phyloP scores from a whole-genome alignment of 2,329 filamentous ascomycete genomes.

The Dothistroma septosporum region DNA sequence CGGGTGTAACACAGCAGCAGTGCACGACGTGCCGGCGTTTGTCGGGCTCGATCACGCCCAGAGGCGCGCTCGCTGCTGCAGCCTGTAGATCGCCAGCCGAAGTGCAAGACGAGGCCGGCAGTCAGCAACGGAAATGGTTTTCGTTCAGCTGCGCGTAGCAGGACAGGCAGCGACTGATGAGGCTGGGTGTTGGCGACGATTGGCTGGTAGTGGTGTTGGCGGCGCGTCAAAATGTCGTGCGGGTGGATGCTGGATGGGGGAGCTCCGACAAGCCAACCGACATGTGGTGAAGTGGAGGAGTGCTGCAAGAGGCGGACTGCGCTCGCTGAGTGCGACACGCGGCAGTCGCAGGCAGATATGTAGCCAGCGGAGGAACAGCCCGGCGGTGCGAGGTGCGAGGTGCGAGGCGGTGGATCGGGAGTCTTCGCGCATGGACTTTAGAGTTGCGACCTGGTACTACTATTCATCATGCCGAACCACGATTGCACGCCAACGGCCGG shows the following conservation, averaged over 20 bases:
- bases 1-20: slow-evolving; percentile 13
- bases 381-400: no score
- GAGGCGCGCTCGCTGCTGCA: slow-evolving; percentile 5
- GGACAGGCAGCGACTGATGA: background rate
- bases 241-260: background rate
- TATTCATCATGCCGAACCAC: background rate
- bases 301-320: background rate
- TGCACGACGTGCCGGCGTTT: slow-evolving; percentile 2
- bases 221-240: background rate
- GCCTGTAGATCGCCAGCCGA: background rate
- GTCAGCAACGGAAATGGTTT: background rate
- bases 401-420: background rate
- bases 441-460: background rate
- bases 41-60: slow-evolving; percentile 10
- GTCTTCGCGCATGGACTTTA: background rate
- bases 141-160: background rate
- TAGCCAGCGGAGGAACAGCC: no score
- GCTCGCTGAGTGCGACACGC: background rate
- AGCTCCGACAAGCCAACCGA: background rate
- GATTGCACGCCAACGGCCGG: background rate
- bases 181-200: background rate
- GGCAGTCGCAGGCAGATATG: background rate
- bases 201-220: slow-evolving; percentile 5
- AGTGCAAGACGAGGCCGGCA: background rate
- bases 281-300: background rate